Conservation (phyloP, 805 yeast genomes). For the Yamadazyma kitorensis region DNA sequence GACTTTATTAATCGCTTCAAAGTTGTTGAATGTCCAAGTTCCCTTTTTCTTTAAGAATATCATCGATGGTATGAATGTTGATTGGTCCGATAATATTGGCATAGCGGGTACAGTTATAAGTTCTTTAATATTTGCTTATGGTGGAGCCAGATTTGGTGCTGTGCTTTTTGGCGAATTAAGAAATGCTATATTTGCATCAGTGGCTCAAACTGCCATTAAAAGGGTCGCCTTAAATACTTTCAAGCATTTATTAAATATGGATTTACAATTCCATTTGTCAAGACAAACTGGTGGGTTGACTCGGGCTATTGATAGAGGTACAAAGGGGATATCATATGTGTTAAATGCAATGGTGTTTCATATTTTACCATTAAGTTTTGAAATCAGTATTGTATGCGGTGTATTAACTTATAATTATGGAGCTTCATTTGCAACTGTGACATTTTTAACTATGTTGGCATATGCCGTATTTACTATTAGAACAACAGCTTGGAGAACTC, state of each 20-base stretch:
- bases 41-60: conserved; percentile 88
- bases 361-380: conserved; percentile 88
- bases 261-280: conserved; percentile 83
- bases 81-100: conserved; percentile 66
- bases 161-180: conserved; percentile 91
- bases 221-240: conserved; percentile 88
- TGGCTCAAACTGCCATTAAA: conserved; percentile 91
- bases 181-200: conserved; percentile 93
- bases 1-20: conserved; percentile 70
- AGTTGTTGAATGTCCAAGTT: conserved; percentile 88
- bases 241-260: conserved; percentile 76
- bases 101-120: conserved; percentile 66
- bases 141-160: conserved; percentile 91
- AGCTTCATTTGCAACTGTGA: conserved; percentile 80
- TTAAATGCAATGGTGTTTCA: conserved; percentile 97
- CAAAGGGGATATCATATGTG: conserved; percentile 94
- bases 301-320: conserved; percentile 95
- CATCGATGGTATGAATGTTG: conserved; percentile 89
- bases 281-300: conserved; percentile 96
- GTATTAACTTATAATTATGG: conserved; percentile 93
- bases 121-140: conserved; percentile 76
- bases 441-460: conserved; percentile 82
- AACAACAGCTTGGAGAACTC: conserved; percentile 96
- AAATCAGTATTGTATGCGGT: conserved; percentile 90
- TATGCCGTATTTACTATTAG: conserved; percentile 83